Evolutionary conservation across 352 stramenopile species (phyloP).

Genomic region (Globisporangium canariense): DNA sequence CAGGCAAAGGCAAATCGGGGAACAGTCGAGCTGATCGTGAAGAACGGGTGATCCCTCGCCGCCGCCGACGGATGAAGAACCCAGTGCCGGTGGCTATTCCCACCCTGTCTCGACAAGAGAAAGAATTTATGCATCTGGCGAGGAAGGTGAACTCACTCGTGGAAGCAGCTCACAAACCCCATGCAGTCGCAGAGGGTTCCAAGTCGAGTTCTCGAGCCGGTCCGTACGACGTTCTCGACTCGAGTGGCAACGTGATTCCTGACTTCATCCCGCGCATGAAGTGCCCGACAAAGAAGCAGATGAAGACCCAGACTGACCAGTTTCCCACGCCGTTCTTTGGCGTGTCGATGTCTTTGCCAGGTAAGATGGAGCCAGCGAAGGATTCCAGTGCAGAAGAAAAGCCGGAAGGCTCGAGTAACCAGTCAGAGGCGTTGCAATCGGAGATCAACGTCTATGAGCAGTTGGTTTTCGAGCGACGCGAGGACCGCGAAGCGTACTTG

Average conservation of each 20-base stretch:
- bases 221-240: constrained; percentile 18
- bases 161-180: constrained; percentile 13
- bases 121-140: constrained; percentile 45
- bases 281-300: constrained; percentile 19
- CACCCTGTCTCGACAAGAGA: constrained; percentile 30
- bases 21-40: not conserved
- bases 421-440: not conserved
- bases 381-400: not conserved
- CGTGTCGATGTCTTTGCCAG: constrained; percentile 15
- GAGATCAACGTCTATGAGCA: constrained; percentile 37
- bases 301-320: constrained; percentile 19
- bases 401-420: not conserved
- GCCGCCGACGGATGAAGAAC: constrained; percentile 37
- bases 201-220: constrained; percentile 9
- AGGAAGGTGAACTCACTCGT: constrained; percentile 60
- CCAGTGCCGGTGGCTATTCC: constrained; percentile 30
- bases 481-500: constrained; percentile 47
- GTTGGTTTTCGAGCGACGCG: constrained; percentile 31
- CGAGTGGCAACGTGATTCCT: constrained; percentile 10
- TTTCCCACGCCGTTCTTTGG: constrained; percentile 27
- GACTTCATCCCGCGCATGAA: constrained; percentile 20
- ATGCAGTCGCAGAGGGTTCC: constrained; percentile 5
- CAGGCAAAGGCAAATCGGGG: not conserved
- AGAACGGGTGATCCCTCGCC: not conserved
- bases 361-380: not conserved